Evolutionary conservation across 2,329 filamentous ascomycete species (phyloP).

Genomic region (Phialophora expanda): DNA sequence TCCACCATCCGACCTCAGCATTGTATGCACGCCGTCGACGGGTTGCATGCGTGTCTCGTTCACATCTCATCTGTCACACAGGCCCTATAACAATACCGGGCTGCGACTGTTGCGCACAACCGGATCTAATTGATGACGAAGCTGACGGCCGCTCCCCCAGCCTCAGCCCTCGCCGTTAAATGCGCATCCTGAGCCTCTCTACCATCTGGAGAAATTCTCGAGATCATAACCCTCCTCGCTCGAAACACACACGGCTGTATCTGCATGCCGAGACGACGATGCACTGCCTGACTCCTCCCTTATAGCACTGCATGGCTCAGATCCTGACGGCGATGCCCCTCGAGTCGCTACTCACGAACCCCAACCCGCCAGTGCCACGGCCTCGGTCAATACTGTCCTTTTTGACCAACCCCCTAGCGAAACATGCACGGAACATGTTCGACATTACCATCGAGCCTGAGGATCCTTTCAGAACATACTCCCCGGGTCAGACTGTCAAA

Average conservation of each 20-base stretch:
- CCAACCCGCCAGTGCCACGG: constrained; percentile 49
- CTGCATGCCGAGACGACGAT: constrained; percentile 21
- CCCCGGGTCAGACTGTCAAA: constrained; percentile 66
- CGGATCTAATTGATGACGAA: constrained; percentile 25
- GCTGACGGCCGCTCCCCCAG: constrained; percentile 24
- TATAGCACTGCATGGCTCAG: constrained; percentile 34
- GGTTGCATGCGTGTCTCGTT: not conserved
- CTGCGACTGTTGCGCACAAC: constrained; percentile 8
- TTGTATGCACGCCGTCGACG: not conserved
- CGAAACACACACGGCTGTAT: not conserved
- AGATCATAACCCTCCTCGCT: not conserved
- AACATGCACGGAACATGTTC: constrained; percentile 60
- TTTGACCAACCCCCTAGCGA: constrained; percentile 61
- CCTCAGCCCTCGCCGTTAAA: constrained; percentile 8
- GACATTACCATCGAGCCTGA: constrained; percentile 68
- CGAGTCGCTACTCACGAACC: constrained; percentile 47
- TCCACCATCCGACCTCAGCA: not conserved
- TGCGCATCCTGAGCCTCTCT: constrained; percentile 12
- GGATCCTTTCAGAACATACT: constrained; percentile 67
- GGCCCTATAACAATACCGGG: not conserved
- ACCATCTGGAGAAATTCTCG: not conserved
- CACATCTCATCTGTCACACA: not conserved
- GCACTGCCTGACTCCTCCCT: constrained; percentile 22
- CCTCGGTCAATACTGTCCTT: constrained; percentile 57
- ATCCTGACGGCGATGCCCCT: constrained; percentile 38